Evolutionary conservation across 192 early-diverging fungal genomes (phyloP).

Genomic region (Coemansia reversa): DNA sequence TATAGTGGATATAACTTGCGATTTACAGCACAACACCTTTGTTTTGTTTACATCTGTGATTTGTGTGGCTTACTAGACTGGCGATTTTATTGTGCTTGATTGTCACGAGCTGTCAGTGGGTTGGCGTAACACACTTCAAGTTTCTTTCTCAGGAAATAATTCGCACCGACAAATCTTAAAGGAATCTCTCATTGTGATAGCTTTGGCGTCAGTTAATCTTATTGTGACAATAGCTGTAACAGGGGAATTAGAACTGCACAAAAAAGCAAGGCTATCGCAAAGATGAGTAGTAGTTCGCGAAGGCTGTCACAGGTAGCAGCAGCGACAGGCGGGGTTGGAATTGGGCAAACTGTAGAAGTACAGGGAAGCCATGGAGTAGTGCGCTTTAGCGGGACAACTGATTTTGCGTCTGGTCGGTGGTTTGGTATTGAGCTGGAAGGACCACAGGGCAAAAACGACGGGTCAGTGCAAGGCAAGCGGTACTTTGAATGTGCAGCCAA

Average conservation of each 20-base stretch:
- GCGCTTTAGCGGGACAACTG: constrained; percentile 78
- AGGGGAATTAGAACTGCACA: too few relatives aligned
- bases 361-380: constrained; percentile 65
- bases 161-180: too few relatives aligned
- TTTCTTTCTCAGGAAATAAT: too few relatives aligned
- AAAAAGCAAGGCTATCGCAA: background rate
- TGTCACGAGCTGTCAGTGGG: too few relatives aligned
- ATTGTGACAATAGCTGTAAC: background rate
- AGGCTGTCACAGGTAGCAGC: constrained; percentile 21
- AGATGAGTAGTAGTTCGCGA: constrained; percentile 26
- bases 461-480: constrained; percentile 69
- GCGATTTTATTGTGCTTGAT: too few relatives aligned
- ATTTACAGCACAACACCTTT: too few relatives aligned
- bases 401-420: constrained; percentile 84
- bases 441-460: constrained; percentile 73
- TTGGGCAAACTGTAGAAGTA: constrained; percentile 59
- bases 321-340: constrained; percentile 11
- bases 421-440: constrained; percentile 86
- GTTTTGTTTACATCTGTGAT: too few relatives aligned
- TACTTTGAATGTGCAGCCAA: constrained; percentile 76
- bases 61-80: too few relatives aligned
- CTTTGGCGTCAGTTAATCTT: background rate
- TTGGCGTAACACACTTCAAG: too few relatives aligned
- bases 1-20: too few relatives aligned
- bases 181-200: too few relatives aligned